These are phyloP conservation scores for Moesziomyces antarcticus DNA, from an alignment of 1,284 basidiomycete species.

Conservation along the genomic window DNA sequence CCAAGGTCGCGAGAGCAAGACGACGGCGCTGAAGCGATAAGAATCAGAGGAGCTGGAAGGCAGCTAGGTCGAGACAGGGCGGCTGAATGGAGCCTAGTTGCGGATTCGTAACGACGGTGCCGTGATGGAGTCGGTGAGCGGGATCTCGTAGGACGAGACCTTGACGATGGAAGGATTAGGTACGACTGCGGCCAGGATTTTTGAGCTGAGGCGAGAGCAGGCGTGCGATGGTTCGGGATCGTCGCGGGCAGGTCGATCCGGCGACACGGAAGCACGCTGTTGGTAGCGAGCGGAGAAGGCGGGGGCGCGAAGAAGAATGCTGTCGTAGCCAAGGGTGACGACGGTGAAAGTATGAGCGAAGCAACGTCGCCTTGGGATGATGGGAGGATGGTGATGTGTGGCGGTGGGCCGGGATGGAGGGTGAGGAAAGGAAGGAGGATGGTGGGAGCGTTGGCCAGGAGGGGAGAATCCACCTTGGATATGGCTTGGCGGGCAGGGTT, in stretches of 20 bases:
- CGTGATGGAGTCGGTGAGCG: not conserved
- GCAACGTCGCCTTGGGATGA: conserved; percentile 20
- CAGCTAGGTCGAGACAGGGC: conserved; percentile 1
- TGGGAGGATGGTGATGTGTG: not conserved
- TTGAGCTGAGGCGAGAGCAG: not conserved
- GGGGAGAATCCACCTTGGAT: no score
- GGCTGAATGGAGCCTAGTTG: conserved; percentile 45
- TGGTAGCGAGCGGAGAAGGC: not conserved
- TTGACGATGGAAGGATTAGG: conserved; percentile 4
- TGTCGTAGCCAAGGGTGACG: conserved; percentile 22
- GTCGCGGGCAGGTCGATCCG: not conserved
- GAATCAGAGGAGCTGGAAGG: not conserved
- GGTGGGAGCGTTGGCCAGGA: not conserved
- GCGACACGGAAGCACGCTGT: not conserved
- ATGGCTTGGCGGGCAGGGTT: no score
- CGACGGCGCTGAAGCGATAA: not conserved
- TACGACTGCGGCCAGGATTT: conserved; percentile 3
- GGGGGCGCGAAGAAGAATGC: not conserved
- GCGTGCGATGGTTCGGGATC: not conserved
- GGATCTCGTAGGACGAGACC: not conserved
- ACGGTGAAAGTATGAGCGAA: conserved; percentile 20
- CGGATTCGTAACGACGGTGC: conserved; percentile 1
- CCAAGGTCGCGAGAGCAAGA: not conserved
- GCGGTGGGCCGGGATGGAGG: not conserved
- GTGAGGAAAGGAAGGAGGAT: conserved; percentile 4